Conservation (phyloP, 2,329 filamentous ascomycete species). For the Beauveria medogensis region DNA sequence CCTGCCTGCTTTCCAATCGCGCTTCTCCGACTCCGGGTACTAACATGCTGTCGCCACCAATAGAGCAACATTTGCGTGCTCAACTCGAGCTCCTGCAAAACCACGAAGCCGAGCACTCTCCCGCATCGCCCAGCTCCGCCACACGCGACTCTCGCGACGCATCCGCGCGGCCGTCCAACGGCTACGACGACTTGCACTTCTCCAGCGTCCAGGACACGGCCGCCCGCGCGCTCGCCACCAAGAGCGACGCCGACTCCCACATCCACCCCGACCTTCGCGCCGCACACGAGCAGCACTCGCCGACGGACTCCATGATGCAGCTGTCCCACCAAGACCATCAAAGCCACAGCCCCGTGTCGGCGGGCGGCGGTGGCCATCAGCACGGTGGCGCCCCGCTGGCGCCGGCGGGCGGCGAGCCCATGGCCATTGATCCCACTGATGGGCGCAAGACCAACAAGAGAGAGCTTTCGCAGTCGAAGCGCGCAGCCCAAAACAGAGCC, state of each 20-base stretch:
- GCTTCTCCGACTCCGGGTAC: neutral
- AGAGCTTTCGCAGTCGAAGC: constrained; percentile 90
- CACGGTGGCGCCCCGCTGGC: constrained; percentile 16
- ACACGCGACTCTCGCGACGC: constrained; percentile 6
- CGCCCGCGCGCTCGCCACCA: constrained; percentile 23
- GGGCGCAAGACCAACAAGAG: constrained; percentile 62
- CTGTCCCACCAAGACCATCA: constrained; percentile 24
- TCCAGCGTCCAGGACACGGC: constrained; percentile 24
- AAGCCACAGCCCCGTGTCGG: constrained; percentile 24
- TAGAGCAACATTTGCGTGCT: constrained; percentile 35
- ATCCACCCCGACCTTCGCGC: constrained; percentile 42
- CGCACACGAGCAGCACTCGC: constrained; percentile 15
- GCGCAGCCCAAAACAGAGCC: constrained; percentile 91
- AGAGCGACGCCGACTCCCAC: constrained; percentile 34
- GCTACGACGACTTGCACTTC: constrained; percentile 34
- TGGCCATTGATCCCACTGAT: constrained; percentile 14
- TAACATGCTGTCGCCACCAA: constrained; percentile 15
- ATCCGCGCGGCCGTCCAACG: constrained; percentile 31
- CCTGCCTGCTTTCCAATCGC: neutral
- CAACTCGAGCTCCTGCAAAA: constrained; percentile 37
- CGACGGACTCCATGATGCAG: constrained; percentile 29
- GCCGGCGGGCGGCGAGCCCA: constrained; percentile 15
- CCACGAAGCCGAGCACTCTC: constrained; percentile 27
- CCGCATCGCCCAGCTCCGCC: constrained; percentile 1
- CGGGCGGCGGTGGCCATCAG: constrained; percentile 14